phyloP scores from a whole-genome alignment of 2,329 filamentous ascomycete genomes.

The Xylariaceae sp. region DNA sequence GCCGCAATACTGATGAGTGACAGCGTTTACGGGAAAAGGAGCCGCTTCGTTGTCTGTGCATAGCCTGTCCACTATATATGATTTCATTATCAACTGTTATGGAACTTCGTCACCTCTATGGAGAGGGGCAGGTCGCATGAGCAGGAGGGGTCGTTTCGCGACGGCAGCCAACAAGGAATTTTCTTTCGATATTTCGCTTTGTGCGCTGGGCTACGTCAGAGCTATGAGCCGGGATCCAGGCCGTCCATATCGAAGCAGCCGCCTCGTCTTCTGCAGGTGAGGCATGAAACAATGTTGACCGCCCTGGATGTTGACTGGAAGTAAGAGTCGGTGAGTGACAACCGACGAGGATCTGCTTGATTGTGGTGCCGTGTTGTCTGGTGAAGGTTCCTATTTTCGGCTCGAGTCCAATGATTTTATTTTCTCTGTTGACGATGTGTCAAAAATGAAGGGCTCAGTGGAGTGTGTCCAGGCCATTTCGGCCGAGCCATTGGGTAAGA shows the following conservation, averaged over 20 bases:
- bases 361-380: slow-evolving; percentile 34
- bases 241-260: slow-evolving; percentile 7
- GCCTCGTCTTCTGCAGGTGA: slow-evolving; percentile 37
- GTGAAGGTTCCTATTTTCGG: slow-evolving; percentile 33
- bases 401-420: slow-evolving; percentile 28
- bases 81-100: slow-evolving; percentile 3
- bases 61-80: neutral
- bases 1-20: slow-evolving; percentile 12
- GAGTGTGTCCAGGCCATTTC: slow-evolving; percentile 33
- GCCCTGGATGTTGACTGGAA: slow-evolving; percentile 30
- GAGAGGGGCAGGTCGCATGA: slow-evolving; percentile 32
- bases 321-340: slow-evolving; percentile 40
- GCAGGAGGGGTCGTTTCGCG: slow-evolving; percentile 34
- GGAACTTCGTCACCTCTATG: slow-evolving; percentile 13
- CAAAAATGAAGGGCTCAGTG: slow-evolving; percentile 31
- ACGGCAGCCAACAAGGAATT: slow-evolving; percentile 34
- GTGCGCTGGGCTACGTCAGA: slow-evolving; percentile 40
- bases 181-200: slow-evolving; percentile 30
- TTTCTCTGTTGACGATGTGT: slow-evolving; percentile 28
- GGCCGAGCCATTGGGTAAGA: slow-evolving; percentile 36
- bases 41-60: slow-evolving; percentile 24
- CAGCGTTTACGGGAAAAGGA: slow-evolving; percentile 5
- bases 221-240: slow-evolving; percentile 17
- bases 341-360: slow-evolving; percentile 36
- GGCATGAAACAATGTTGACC: slow-evolving; percentile 37